Conservation (phyloP, 2,329 filamentous ascomycete species). For the Sarocladiaceae sp. region DNA sequence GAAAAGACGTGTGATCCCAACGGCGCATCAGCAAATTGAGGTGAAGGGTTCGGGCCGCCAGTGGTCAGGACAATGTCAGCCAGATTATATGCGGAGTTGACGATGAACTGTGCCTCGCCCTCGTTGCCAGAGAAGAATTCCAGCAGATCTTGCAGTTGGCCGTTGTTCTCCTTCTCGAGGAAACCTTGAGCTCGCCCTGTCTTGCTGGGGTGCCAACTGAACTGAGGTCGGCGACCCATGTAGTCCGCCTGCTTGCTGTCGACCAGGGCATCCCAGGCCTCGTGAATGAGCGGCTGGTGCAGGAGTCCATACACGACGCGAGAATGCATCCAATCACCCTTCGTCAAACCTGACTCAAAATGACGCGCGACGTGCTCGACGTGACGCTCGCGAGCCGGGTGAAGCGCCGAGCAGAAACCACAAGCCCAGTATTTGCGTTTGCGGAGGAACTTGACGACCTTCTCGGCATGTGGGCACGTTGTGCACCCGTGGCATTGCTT, state of each 20-base stretch:
- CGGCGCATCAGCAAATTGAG: conserved; percentile 23
- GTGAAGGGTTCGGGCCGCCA: conserved; percentile 23
- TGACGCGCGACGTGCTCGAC: conserved; percentile 64
- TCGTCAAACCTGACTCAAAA: conserved; percentile 57
- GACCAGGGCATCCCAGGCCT: conserved; percentile 54
- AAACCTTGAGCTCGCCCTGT: conserved; percentile 52
- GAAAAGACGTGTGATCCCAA: conserved; percentile 13
- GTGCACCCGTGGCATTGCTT: conserved; percentile 59
- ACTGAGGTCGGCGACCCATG: conserved; percentile 47
- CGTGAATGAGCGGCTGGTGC: conserved; percentile 57
- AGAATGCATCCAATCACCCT: conserved; percentile 62
- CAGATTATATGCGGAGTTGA: conserved; percentile 51
- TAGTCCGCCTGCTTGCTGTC: conserved; percentile 49
- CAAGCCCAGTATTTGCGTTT: conserved; percentile 64
- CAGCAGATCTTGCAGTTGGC: conserved; percentile 57
- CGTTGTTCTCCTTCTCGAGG: conserved; percentile 55
- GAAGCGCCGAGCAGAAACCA: conserved; percentile 59
- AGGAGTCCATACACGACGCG: conserved; percentile 61
- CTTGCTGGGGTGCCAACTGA: conserved; percentile 54
- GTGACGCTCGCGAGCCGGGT: conserved; percentile 58
- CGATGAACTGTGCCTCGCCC: conserved; percentile 50
- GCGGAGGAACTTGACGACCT: conserved; percentile 55
- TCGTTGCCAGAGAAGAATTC: conserved; percentile 57
- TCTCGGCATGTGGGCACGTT: conserved; percentile 59
- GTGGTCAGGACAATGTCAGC: conserved; percentile 39